Evolutionary conservation across 2,329 filamentous ascomycete species (phyloP).

Genomic region (Talaromyces sp.): DNA sequence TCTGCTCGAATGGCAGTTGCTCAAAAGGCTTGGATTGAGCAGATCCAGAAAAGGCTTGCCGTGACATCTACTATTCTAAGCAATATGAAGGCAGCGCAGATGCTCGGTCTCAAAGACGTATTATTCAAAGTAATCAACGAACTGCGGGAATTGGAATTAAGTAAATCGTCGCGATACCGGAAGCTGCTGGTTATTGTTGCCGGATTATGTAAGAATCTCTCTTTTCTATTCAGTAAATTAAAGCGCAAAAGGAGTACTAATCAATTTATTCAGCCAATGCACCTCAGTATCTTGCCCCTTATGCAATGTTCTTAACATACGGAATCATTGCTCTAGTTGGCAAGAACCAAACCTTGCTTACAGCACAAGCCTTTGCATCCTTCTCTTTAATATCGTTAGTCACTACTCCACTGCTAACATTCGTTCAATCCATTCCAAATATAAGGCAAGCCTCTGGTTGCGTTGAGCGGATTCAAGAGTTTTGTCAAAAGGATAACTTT

Average conservation of each 20-base stretch:
- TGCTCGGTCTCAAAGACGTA: slow-evolving; percentile 42
- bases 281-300: slow-evolving; percentile 34
- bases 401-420: slow-evolving; percentile 18
- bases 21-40: slow-evolving; percentile 2
- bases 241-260: not conserved
- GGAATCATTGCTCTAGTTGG: slow-evolving; percentile 15
- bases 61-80: slow-evolving; percentile 22
- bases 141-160: slow-evolving; percentile 36
- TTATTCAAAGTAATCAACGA: slow-evolving; percentile 33
- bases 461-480: slow-evolving; percentile 38
- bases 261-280: slow-evolving; percentile 25
- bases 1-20: not conserved
- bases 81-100: slow-evolving; percentile 45
- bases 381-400: slow-evolving; percentile 21
- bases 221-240: not conserved
- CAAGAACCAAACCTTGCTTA: slow-evolving; percentile 13
- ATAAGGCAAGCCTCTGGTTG: slow-evolving; percentile 34
- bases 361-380: slow-evolving; percentile 20
- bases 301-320: slow-evolving; percentile 20
- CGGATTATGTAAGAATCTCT: not conserved
- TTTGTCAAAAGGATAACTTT: slow-evolving; percentile 16
- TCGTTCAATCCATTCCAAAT: slow-evolving; percentile 31
- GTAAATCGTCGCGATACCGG: not conserved
- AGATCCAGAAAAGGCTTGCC: slow-evolving; percentile 1
- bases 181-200: slow-evolving; percentile 1